These are phyloP conservation scores for Geotrichum candidum DNA, from an alignment of 1,139 yeast species.

Conservation along the genomic window DNA sequence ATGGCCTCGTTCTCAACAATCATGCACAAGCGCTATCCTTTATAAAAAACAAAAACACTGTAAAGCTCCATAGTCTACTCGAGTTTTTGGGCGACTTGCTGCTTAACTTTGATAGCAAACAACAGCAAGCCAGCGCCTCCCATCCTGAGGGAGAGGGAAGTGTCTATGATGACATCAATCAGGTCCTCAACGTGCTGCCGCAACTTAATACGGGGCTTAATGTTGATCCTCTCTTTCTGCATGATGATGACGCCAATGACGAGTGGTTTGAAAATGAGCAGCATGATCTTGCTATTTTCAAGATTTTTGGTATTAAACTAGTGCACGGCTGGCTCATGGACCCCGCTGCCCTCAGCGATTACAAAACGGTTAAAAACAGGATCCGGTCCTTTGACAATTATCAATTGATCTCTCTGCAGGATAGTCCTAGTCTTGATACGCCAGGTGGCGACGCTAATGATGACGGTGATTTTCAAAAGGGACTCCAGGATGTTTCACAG, in stretches of 20 bases:
- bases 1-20: conserved; percentile 46
- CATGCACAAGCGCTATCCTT: conserved; percentile 7
- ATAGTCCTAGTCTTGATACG: background rate
- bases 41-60: background rate
- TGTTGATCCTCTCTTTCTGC: conserved; percentile 58
- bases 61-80: background rate
- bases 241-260: conserved; percentile 27
- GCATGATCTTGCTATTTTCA: conserved; percentile 40
- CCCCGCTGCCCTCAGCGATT: conserved; percentile 20
- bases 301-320: conserved; percentile 42
- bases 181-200: conserved; percentile 51
- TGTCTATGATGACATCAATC: conserved; percentile 1
- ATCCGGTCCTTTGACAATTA: background rate
- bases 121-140: background rate
- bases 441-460: background rate
- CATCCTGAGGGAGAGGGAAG: background rate
- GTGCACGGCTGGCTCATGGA: conserved; percentile 50
- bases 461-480: background rate
- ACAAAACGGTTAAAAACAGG: background rate
- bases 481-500: conserved; percentile 11
- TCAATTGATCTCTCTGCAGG: background rate
- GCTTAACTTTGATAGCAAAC: background rate
- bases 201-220: conserved; percentile 64
- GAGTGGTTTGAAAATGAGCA: conserved; percentile 52
- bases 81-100: background rate